Conservation (phyloP, 768 basidiomycete genomes). For the Suillus lakei region DNA sequence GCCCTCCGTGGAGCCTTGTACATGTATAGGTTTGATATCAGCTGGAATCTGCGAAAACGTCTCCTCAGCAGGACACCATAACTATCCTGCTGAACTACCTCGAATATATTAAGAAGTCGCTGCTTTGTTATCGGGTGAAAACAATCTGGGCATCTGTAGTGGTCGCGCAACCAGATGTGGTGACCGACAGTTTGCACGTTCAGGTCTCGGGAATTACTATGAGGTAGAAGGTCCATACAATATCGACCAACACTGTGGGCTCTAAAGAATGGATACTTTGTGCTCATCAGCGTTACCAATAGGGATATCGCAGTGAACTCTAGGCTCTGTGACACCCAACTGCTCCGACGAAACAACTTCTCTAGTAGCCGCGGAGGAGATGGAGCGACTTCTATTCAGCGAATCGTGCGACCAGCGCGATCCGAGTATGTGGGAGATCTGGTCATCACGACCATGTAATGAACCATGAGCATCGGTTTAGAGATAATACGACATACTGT, state of each 20-base stretch:
- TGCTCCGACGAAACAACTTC: constrained; percentile 31
- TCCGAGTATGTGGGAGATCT: background rate
- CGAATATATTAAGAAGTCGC: constrained; percentile 84
- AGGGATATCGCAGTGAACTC: constrained; percentile 43
- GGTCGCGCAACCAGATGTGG: constrained; percentile 90
- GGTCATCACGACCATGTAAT: background rate
- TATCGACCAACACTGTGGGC: constrained; percentile 70
- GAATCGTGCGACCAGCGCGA: background rate
- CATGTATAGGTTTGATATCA: constrained; percentile 67
- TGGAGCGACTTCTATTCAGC: background rate
- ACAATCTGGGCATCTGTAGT: constrained; percentile 87
- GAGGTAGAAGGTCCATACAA: constrained; percentile 57
- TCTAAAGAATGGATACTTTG: constrained; percentile 76
- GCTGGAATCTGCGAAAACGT: constrained; percentile 65
- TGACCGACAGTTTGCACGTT: constrained; percentile 55
- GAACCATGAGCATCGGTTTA: background rate
- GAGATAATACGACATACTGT: background rate
- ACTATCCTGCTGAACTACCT: constrained; percentile 47
- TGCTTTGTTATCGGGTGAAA: constrained; percentile 91
- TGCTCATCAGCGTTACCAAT: constrained; percentile 58
- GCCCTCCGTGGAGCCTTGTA: constrained; percentile 62
- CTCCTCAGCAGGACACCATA: constrained; percentile 1
- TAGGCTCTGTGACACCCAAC: constrained; percentile 26
- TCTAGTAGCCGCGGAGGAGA: constrained; percentile 3
- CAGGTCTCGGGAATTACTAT: background rate